Evolutionary conservation across 257 asterid species (phyloP).

Genomic region (Gynochthodes officinalis): DNA sequence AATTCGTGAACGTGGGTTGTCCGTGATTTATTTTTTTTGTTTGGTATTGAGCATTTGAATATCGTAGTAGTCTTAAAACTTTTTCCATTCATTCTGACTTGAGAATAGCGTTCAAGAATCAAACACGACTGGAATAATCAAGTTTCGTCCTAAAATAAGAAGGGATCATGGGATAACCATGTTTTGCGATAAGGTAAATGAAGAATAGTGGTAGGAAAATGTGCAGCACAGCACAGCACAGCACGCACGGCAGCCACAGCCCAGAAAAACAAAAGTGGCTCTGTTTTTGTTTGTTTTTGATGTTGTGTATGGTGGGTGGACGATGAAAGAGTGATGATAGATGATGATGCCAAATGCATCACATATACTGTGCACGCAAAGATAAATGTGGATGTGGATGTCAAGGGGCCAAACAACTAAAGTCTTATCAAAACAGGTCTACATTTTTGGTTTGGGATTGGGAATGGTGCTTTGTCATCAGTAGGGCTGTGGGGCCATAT

Average conservation of each 20-base stretch:
- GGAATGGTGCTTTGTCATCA: conserved; percentile 25
- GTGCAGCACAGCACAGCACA: neutral
- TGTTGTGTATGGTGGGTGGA: too few relatives aligned
- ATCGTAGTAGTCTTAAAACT: too few relatives aligned
- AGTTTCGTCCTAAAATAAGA: too few relatives aligned
- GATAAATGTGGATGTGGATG: conserved; percentile 2
- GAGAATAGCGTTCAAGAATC: neutral
- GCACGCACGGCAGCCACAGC: too few relatives aligned
- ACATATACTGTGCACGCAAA: too few relatives aligned
- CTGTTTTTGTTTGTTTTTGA: too few relatives aligned
- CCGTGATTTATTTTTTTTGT: neutral
- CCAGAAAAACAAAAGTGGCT: neutral
- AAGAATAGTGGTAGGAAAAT: neutral
- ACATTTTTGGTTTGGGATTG: conserved; percentile 16
- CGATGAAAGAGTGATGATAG: too few relatives aligned
- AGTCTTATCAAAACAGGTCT: neutral
- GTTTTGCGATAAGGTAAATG: neutral
- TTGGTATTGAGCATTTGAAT: neutral
- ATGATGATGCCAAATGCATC: too few relatives aligned
- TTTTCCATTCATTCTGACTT: too few relatives aligned
- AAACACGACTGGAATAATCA: neutral
- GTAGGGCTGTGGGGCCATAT: conserved; percentile 12
- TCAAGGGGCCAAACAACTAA: neutral
- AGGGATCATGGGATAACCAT: too few relatives aligned
- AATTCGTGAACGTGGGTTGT: too few relatives aligned